Conservation (phyloP, 2,329 filamentous ascomycete genomes). For the Neospermospora avenae region DNA sequence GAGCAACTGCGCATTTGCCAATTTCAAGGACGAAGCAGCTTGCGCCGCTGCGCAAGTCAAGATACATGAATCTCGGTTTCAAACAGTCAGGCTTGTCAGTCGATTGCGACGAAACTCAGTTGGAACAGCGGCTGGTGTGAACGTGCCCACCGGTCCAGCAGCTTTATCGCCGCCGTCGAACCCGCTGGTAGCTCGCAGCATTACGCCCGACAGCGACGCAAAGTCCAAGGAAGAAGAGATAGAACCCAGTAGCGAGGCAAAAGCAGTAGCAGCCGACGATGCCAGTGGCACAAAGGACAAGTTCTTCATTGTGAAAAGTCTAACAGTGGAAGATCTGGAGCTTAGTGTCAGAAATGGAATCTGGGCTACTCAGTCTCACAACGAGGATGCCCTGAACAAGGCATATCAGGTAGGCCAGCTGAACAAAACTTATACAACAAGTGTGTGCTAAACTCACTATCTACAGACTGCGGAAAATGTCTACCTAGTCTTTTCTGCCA, state of each 20-base stretch:
- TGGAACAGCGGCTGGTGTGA: constrained; percentile 31
- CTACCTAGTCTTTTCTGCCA: constrained; percentile 91
- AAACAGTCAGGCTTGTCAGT: constrained; percentile 81
- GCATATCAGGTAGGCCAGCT: constrained; percentile 86
- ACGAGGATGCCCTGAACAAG: constrained; percentile 77
- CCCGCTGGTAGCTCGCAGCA: constrained; percentile 24
- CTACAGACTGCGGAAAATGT: constrained; percentile 73
- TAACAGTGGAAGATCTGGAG: constrained; percentile 88
- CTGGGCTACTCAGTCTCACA: constrained; percentile 94
- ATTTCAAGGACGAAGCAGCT: constrained; percentile 77
- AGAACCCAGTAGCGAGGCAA: constrained; percentile 1
- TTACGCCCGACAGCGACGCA: constrained; percentile 37
- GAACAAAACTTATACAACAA: constrained; percentile 40
- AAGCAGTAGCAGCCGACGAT: constrained; percentile 5
- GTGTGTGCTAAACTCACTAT: constrained; percentile 6
- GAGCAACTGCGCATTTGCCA: constrained; percentile 96
- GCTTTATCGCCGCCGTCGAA: constrained; percentile 27
- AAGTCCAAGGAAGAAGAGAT: constrained; percentile 12
- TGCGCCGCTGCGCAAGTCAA: constrained; percentile 76
- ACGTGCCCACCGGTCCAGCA: constrained; percentile 33
- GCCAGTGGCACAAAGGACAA: constrained; percentile 53
- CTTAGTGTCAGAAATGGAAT: constrained; percentile 81
- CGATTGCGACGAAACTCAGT: constrained; percentile 62
- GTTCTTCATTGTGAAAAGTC: constrained; percentile 90
- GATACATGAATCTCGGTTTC: constrained; percentile 88